A percentile compares a stretch with the other conserved stretches of the same genome.
These are phyloP conservation scores for Umbelopsis ramanniana DNA, from an alignment of 192 early-diverging fungal species.

Conservation along the genomic window DNA sequence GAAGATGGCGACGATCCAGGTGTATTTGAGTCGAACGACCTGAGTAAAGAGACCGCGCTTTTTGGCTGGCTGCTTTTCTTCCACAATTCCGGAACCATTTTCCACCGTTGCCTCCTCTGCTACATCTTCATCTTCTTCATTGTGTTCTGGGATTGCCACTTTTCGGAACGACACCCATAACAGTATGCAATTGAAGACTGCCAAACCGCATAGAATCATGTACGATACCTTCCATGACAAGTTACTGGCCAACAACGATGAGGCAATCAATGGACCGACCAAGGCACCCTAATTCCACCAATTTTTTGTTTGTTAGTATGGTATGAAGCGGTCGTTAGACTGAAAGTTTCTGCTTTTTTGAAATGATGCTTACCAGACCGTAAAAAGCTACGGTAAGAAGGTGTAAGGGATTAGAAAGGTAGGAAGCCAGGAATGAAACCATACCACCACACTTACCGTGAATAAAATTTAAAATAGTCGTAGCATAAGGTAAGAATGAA, in stretches of 20 bases:
- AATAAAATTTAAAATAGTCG: conserved; percentile 36
- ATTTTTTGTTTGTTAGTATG: neutral
- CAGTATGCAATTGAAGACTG: conserved; percentile 23
- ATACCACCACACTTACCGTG: conserved; percentile 34
- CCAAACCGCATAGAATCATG: conserved; percentile 30
- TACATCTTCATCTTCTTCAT: conserved; percentile 3
- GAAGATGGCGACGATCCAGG: conserved; percentile 33
- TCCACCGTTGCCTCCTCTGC: neutral
- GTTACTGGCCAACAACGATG: conserved; percentile 23
- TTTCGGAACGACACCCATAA: conserved; percentile 30
- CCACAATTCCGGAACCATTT: neutral
- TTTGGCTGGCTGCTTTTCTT: neutral
- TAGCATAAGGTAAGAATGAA: conserved; percentile 37
- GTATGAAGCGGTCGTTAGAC: too few relatives aligned
- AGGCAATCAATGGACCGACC: conserved; percentile 35
- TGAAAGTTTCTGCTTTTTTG: too few relatives aligned
- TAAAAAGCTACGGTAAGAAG: neutral
- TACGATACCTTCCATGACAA: conserved; percentile 38
- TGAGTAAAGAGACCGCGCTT: neutral
- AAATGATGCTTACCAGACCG: neutral
- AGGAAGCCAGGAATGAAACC: too few relatives aligned
- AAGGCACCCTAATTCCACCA: conserved; percentile 27
- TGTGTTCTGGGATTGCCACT: conserved; percentile 17
- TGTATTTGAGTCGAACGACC: conserved; percentile 19
- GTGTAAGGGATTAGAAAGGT: neutral